phyloP scores from a whole-genome alignment of 805 yeast genomes.

The Sugiyamaella lignohabitans region DNA sequence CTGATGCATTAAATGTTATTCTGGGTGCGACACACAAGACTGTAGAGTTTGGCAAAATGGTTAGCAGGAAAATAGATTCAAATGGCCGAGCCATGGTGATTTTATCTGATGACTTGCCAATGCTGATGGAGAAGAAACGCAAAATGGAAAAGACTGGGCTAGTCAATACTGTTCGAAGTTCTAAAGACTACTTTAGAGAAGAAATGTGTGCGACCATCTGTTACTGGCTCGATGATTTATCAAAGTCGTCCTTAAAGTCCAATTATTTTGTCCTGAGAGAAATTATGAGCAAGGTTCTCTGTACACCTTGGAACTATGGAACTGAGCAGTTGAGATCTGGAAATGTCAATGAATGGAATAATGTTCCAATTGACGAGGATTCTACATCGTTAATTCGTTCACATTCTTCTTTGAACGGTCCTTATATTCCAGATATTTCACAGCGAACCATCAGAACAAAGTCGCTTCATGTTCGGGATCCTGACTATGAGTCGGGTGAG shows the following conservation, averaged over 20 bases:
- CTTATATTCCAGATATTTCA: conserved; percentile 17
- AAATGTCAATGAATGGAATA: background rate
- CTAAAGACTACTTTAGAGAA: conserved; percentile 68
- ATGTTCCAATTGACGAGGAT: background rate
- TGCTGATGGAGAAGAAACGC: conserved; percentile 49
- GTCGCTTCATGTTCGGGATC: conserved; percentile 1
- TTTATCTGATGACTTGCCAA: conserved; percentile 45
- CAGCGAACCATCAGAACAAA: background rate
- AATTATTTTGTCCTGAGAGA: conserved; percentile 44
- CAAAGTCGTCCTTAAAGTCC: conserved; percentile 47
- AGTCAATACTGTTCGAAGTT: conserved; percentile 56
- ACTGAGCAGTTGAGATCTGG: conserved; percentile 19
- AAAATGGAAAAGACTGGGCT: conserved; percentile 57
- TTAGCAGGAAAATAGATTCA: conserved; percentile 53
- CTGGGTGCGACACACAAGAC: conserved; percentile 58
- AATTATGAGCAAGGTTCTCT: conserved; percentile 50
- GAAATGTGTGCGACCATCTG: conserved; percentile 72
- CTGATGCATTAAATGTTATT: conserved; percentile 66
- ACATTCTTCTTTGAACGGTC: conserved; percentile 12
- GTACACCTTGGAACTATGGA: conserved; percentile 59
- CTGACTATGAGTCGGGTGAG: conserved; percentile 6
- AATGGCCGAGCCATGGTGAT: conserved; percentile 67
- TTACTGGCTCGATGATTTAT: conserved; percentile 56
- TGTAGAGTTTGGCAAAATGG: conserved; percentile 62
- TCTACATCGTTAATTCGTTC: background rate